Percentiles rank a stretch among this genome's conserved stretches.
Conservation (phyloP, 495 filamentous ascomycete genomes). For the Penicillium cosmopolitanum region DNA sequence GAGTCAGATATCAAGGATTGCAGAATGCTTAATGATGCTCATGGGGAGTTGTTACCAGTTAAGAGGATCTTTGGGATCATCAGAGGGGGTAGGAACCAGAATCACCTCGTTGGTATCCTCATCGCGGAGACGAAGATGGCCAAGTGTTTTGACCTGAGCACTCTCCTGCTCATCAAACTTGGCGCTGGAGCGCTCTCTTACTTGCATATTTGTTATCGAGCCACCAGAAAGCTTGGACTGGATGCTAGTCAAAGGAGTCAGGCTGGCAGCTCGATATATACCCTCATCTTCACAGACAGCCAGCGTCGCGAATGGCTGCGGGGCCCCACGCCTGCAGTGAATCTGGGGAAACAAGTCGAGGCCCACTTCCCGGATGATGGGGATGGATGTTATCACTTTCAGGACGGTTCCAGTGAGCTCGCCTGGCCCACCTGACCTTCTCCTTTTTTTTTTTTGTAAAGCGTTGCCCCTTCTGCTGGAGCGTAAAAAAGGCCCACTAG, state of each 20-base stretch:
- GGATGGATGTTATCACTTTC: too few species aligned
- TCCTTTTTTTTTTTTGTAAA: background rate
- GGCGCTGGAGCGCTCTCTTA: slow-evolving; percentile 1
- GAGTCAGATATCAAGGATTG: background rate
- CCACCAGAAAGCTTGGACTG: background rate
- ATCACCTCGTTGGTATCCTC: slow-evolving; percentile 46
- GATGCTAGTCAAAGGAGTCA: background rate
- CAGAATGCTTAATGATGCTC: background rate
- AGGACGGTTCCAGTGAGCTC: too few species aligned
- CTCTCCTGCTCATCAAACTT: background rate
- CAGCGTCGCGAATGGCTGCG: background rate
- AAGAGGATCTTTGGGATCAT: slow-evolving; percentile 36
- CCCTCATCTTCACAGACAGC: background rate
- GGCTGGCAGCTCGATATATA: background rate
- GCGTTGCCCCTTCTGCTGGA: background rate
- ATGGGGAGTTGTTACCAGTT: slow-evolving; percentile 34
- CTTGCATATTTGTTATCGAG: background rate
- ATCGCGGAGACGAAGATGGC: slow-evolving; percentile 52
- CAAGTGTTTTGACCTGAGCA: slow-evolving; percentile 31
- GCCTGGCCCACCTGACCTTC: too few species aligned
- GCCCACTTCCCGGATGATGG: slow-evolving; percentile 12
- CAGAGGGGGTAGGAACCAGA: slow-evolving; percentile 30
- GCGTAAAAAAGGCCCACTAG: background rate
- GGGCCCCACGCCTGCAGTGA: slow-evolving; percentile 9
- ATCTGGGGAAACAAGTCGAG: slow-evolving; percentile 14